These are phyloP conservation scores for Leccinum incarnatum DNA, from an alignment of 768 basidiomycete species.

Conservation along the genomic window DNA sequence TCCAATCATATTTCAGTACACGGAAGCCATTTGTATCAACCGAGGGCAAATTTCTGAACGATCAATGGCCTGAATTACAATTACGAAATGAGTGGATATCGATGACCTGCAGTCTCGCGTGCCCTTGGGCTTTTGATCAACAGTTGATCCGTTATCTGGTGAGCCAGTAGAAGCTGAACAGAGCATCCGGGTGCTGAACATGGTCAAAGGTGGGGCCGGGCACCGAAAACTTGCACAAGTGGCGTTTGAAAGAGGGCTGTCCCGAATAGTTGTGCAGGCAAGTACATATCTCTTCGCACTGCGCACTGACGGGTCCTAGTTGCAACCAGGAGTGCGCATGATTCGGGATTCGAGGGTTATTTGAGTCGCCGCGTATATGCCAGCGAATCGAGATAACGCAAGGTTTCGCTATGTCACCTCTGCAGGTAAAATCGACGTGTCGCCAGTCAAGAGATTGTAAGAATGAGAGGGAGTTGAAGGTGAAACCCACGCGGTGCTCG, in stretches of 20 bases:
- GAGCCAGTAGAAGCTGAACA: neutral
- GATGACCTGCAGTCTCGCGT: neutral
- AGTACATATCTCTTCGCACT: slow-evolving; percentile 1
- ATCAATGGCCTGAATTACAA: neutral
- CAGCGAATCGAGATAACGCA: neutral
- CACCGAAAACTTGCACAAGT: neutral
- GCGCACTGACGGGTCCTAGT: neutral
- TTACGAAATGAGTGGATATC: no score
- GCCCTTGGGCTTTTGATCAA: neutral
- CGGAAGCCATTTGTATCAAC: neutral
- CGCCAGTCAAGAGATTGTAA: neutral
- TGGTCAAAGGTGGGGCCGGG: neutral
- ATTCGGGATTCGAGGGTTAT: neutral
- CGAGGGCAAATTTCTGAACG: neutral
- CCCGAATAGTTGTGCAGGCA: slow-evolving; percentile 1
- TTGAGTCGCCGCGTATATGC: neutral
- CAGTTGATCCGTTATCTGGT: neutral
- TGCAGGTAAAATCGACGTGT: neutral
- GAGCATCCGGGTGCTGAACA: neutral
- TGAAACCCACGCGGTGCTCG: neutral
- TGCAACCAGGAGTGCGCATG: neutral
- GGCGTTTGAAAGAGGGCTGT: neutral
- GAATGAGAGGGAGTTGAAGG: neutral
- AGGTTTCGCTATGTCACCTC: neutral
- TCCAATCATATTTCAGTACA: neutral